Evolutionary conservation across 352 stramenopile species (phyloP).

Genomic region (Globisporangium radiosum): DNA sequence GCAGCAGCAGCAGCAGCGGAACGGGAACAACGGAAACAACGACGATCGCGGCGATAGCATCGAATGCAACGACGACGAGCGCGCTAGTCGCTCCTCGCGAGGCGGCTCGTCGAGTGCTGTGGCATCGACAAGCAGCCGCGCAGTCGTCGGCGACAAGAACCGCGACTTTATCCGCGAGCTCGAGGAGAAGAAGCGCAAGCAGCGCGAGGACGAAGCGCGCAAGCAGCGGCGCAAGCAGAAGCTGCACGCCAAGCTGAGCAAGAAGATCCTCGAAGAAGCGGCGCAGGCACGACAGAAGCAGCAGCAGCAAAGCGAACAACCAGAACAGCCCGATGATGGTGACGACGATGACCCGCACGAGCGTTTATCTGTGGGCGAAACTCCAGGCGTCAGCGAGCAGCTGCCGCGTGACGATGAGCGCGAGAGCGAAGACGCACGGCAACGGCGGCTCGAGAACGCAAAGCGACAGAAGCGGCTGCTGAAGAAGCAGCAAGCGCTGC

Average conservation of each 20-base stretch:
- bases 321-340: constrained; percentile 15
- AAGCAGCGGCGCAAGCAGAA: constrained; percentile 48
- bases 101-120: no score
- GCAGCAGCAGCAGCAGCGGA: neutral
- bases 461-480: constrained; percentile 42
- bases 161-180: constrained; percentile 63
- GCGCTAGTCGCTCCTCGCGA: constrained; percentile 2
- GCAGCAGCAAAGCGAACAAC: constrained; percentile 2
- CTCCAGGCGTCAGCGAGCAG: neutral
- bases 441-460: constrained; percentile 20
- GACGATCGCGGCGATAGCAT: neutral
- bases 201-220: constrained; percentile 41
- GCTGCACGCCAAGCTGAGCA: constrained; percentile 48
- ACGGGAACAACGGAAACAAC: constrained; percentile 1
- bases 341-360: constrained; percentile 2
- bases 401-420: constrained; percentile 11
- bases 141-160: constrained; percentile 36
- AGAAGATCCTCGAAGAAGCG: constrained; percentile 44
- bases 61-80: constrained; percentile 19
- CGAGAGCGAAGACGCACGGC: constrained; percentile 4
- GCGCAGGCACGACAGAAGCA: constrained; percentile 27
- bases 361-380: no score
- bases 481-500: constrained; percentile 48
- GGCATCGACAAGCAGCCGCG: neutral
- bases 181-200: constrained; percentile 65